Conservation (phyloP, 176 grass and related monocot genomes). For the Aegilops tauschii region DNA sequence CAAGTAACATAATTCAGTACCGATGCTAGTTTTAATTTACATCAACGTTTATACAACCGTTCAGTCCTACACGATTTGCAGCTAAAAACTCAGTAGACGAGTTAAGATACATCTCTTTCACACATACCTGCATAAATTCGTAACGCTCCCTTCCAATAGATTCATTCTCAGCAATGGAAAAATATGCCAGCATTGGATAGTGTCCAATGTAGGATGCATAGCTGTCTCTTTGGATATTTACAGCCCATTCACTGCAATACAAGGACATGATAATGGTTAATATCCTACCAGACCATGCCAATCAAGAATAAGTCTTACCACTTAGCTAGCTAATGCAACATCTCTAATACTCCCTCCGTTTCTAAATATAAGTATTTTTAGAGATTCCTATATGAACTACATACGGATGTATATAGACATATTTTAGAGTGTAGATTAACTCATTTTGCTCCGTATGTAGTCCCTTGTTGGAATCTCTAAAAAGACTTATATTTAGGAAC, state of each 20-base stretch:
- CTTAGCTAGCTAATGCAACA: background rate
- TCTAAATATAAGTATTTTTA: no score
- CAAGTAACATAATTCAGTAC: background rate
- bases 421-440: no score
- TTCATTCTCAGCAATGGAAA: conserved; percentile 88
- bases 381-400: no score
- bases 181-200: conserved; percentile 82
- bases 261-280: background rate
- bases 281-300: background rate
- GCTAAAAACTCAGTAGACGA: background rate
- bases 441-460: no score
- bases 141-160: conserved; percentile 91
- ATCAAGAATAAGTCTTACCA: background rate
- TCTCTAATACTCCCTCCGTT: background rate
- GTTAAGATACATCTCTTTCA: conserved; percentile 5
- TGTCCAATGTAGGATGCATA: conserved; percentile 94
- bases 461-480: no score
- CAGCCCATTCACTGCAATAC: conserved; percentile 91
- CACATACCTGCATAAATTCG: conserved; percentile 87
- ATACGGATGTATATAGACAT: no score
- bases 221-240: conserved; percentile 90
- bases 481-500: no score
- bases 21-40: background rate
- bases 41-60: background rate
- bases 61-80: background rate